phyloP scores from a whole-genome alignment of 495 filamentous ascomycete species.

The Bacidia rubella region DNA sequence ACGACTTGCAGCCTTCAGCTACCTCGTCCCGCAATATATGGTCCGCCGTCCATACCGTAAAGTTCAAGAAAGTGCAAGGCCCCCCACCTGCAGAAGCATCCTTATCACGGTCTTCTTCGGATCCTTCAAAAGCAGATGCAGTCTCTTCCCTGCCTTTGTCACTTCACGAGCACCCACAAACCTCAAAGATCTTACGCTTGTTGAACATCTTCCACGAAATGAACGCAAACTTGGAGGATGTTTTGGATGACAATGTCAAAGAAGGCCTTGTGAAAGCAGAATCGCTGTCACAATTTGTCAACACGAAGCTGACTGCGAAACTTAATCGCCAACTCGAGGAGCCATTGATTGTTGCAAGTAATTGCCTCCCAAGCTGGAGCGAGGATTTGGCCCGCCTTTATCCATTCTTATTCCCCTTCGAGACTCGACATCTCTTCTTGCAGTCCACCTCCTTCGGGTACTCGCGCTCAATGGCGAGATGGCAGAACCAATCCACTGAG shows the following conservation, averaged over 20 bases:
- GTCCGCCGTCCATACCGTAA: conserved; percentile 81
- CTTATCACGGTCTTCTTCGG: conserved; percentile 42
- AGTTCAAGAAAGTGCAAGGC: conserved; percentile 74
- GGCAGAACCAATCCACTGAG: conserved; percentile 81
- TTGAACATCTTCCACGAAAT: conserved; percentile 86
- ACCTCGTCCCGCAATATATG: conserved; percentile 63
- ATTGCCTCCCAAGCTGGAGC: conserved; percentile 91
- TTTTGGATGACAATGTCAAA: conserved; percentile 69
- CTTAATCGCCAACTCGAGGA: conserved; percentile 95
- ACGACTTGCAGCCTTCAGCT: conserved; percentile 40
- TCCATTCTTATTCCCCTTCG: conserved; percentile 98
- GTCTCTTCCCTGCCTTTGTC: conserved; percentile 55
- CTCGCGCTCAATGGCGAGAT: conserved; percentile 90
- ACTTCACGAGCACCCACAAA: conserved; percentile 69
- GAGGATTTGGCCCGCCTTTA: conserved; percentile 93
- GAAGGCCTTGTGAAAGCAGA: conserved; percentile 64
- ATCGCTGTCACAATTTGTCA: conserved; percentile 90
- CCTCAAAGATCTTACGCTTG: conserved; percentile 75
- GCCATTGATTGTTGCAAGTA: conserved; percentile 95
- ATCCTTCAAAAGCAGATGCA: conserved; percentile 29
- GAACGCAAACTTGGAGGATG: conserved; percentile 90
- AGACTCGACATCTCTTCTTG: conserved; percentile 92
- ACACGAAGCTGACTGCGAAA: conserved; percentile 98
- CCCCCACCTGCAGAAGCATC: conserved; percentile 68
- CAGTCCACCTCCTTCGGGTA: conserved; percentile 98